phyloP scores from a whole-genome alignment of 2,329 filamentous ascomycete genomes.

The Fusarium metavorans region DNA sequence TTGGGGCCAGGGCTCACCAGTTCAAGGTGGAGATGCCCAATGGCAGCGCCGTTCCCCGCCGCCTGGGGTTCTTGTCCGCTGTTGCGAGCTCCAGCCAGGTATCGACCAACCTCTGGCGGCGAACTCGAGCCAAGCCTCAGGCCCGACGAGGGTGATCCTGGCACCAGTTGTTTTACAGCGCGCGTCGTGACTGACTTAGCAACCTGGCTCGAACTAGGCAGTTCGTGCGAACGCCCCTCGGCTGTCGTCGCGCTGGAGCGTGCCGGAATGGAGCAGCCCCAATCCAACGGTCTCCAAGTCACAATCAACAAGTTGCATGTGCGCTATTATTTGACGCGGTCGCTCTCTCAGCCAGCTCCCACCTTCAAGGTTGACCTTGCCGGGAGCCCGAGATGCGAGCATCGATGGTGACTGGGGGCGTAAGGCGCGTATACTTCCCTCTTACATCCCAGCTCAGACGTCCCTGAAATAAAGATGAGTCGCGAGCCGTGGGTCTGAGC shows the following conservation, averaged over 20 bases:
- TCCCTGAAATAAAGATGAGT: constrained; percentile 26
- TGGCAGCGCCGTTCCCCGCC: constrained; percentile 7
- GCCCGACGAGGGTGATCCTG: constrained; percentile 27
- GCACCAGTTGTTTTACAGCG: constrained; percentile 27
- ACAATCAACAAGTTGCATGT: constrained; percentile 23
- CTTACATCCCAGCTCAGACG: constrained; percentile 26
- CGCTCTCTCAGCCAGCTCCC: constrained; percentile 21
- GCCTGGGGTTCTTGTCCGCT: constrained; percentile 3
- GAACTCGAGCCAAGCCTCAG: constrained; percentile 24
- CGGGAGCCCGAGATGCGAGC: constrained; percentile 29
- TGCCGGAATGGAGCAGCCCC: constrained; percentile 14
- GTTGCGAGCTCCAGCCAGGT: constrained; percentile 10
- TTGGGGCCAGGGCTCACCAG: constrained; percentile 3
- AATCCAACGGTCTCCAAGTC: constrained; percentile 24
- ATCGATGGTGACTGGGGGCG: constrained; percentile 13
- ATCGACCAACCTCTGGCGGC: constrained; percentile 14
- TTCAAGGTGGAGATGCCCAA: constrained; percentile 11
- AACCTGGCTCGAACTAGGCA: constrained; percentile 43
- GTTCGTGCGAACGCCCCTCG: constrained; percentile 43
- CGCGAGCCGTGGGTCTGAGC: constrained; percentile 8
- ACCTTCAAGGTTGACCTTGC: constrained; percentile 20
- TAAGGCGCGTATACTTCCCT: constrained; percentile 27
- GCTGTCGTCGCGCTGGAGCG: constrained; percentile 32
- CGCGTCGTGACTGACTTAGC: constrained; percentile 37
- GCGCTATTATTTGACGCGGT: constrained; percentile 37